phyloP scores from a whole-genome alignment of 352 stramenopile genomes.

The Pythium phragmiticola region DNA sequence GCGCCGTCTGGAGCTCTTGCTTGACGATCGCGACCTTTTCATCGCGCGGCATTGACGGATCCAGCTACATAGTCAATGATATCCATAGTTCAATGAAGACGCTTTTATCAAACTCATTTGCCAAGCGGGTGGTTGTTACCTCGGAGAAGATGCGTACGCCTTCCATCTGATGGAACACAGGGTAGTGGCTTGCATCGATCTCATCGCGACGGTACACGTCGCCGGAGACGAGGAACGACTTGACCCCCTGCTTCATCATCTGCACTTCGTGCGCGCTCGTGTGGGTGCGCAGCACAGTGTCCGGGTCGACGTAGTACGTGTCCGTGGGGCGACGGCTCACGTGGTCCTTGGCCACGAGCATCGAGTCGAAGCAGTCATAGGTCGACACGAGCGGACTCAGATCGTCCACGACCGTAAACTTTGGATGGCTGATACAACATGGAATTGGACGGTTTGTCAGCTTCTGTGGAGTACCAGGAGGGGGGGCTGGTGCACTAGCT shows the following conservation, averaged over 20 bases:
- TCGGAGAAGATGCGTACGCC: constrained; percentile 95
- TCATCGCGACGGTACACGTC: constrained; percentile 98
- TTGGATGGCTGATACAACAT: constrained; percentile 42
- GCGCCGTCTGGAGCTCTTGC: constrained; percentile 93
- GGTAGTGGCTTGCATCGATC: constrained; percentile 99
- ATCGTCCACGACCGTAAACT: constrained; percentile 85
- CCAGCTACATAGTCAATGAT: constrained; percentile 31
- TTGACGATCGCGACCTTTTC: constrained; percentile 82
- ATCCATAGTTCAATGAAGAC: too few relatives aligned
- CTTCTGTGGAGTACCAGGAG: neutral
- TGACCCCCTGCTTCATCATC: constrained; percentile 84
- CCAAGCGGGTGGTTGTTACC: constrained; percentile 24
- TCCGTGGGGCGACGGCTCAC: constrained; percentile 85
- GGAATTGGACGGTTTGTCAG: neutral
- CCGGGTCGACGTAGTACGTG: constrained; percentile 89
- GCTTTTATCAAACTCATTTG: too few relatives aligned
- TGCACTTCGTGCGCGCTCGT: constrained; percentile 94
- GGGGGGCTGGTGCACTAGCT: neutral
- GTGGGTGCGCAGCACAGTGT: constrained; percentile 83
- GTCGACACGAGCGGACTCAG: constrained; percentile 85
- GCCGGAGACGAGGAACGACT: constrained; percentile 92
- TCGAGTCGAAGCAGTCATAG: constrained; percentile 90
- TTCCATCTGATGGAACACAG: constrained; percentile 99
- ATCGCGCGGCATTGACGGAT: constrained; percentile 49
- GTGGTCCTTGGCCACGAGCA: constrained; percentile 91